Evolutionary conservation across 805 yeast genomes (phyloP).

Genomic region (Saturnispora halmiae): DNA sequence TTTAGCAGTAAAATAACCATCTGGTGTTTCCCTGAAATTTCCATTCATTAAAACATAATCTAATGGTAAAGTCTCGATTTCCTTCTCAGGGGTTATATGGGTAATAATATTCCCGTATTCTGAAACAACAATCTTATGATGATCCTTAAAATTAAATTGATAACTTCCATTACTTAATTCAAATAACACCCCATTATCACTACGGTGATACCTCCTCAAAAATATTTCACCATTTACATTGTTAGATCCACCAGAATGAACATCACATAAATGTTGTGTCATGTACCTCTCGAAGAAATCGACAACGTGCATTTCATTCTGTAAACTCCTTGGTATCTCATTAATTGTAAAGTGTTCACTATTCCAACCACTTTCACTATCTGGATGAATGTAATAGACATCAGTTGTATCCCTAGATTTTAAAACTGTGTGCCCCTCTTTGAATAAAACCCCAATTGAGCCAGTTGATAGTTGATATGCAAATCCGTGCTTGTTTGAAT

Average conservation of each 20-base stretch:
- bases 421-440: constrained; percentile 74
- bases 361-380: constrained; percentile 43
- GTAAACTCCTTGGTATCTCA: constrained; percentile 38
- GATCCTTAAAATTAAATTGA: constrained; percentile 94
- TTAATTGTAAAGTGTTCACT: constrained; percentile 38
- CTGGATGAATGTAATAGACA: constrained; percentile 53
- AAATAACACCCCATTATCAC: constrained; percentile 77
- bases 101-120: constrained; percentile 69
- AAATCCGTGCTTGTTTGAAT: constrained; percentile 90
- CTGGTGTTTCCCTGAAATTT: constrained; percentile 34
- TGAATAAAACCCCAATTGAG: constrained; percentile 83
- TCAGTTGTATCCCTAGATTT: constrained; percentile 56
- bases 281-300: constrained; percentile 85
- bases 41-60: constrained; percentile 40
- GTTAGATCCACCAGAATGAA: constrained; percentile 45
- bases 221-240: constrained; percentile 40
- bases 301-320: constrained; percentile 74
- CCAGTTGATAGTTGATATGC: constrained; percentile 88
- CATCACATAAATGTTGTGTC: constrained; percentile 82
- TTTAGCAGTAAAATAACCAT: constrained; percentile 38
- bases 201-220: constrained; percentile 74
- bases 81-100: constrained; percentile 70
- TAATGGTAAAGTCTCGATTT: constrained; percentile 57
- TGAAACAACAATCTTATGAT: constrained; percentile 76
- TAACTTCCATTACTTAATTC: constrained; percentile 85